Percentiles rank a stretch among this genome's conserved stretches.
Conservation (phyloP, 1,139 yeast genomes). For the Suhomyces choctaworum region DNA sequence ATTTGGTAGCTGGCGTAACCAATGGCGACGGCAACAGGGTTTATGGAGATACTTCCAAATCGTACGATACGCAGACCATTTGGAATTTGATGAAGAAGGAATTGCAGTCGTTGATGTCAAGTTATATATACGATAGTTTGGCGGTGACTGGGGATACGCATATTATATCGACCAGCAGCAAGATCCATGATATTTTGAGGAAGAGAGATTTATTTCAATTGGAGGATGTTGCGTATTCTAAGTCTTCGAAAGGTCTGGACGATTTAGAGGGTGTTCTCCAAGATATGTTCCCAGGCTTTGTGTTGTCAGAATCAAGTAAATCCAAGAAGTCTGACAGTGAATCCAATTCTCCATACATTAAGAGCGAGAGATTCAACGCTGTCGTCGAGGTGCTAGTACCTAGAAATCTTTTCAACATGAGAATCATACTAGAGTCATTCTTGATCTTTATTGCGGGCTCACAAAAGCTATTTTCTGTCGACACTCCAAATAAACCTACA, state of each 20-base stretch:
- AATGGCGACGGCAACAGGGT: constrained; percentile 9
- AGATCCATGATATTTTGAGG: constrained; percentile 25
- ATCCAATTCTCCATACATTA: constrained; percentile 52
- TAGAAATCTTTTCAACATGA: constrained; percentile 78
- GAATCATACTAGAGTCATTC: constrained; percentile 65
- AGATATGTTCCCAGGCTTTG: constrained; percentile 64
- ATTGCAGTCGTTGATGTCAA: constrained; percentile 52
- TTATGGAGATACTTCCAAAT: constrained; percentile 7
- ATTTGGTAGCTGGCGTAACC: constrained; percentile 5
- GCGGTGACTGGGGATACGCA: constrained; percentile 2
- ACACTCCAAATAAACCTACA: constrained; percentile 8
- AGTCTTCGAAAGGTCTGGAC: constrained; percentile 37
- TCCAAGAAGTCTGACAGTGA: constrained; percentile 16
- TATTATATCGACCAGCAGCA: constrained; percentile 9
- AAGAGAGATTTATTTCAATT: constrained; percentile 48
- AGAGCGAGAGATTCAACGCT: constrained; percentile 53
- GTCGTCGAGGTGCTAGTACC: constrained; percentile 70
- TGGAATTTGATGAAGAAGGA: constrained; percentile 64
- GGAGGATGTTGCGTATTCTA: constrained; percentile 43
- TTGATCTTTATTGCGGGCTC: constrained; percentile 58
- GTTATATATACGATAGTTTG: constrained; percentile 48
- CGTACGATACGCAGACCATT: constrained; percentile 45
- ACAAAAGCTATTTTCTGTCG: constrained; percentile 26
- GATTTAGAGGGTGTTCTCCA: constrained; percentile 50
- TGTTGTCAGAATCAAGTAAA: constrained; percentile 29